These are phyloP conservation scores for Nakazawaea holstii DNA, from an alignment of 805 yeast species.

Conservation along the genomic window DNA sequence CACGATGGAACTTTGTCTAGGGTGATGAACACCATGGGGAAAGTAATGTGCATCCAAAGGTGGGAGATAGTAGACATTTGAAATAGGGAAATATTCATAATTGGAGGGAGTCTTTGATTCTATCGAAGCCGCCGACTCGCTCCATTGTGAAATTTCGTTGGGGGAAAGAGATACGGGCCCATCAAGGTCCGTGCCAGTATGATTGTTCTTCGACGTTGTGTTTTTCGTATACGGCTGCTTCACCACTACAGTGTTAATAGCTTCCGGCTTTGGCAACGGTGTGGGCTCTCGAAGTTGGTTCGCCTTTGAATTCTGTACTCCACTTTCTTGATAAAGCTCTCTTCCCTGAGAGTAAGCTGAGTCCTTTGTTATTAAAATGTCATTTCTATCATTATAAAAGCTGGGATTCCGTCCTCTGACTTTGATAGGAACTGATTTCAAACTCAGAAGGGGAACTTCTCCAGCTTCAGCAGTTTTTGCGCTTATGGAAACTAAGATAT, in stretches of 20 bases:
- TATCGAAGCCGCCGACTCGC: no score
- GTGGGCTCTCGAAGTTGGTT: no score
- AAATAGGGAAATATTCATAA: slow-evolving; percentile 39
- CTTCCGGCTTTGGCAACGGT: no score
- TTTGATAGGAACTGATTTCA: slow-evolving; percentile 40
- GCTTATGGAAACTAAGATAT: slow-evolving; percentile 19
- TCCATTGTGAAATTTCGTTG: no score
- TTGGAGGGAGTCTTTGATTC: slow-evolving; percentile 5
- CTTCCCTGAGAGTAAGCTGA: not conserved
- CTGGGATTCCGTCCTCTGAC: slow-evolving; percentile 60
- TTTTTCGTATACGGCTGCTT: no score
- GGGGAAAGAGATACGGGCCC: not conserved
- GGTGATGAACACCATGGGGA: slow-evolving; percentile 40
- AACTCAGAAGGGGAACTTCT: not conserved
- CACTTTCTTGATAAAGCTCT: no score
- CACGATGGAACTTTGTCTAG: slow-evolving; percentile 10
- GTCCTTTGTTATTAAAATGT: slow-evolving; percentile 31
- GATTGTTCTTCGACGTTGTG: no score
- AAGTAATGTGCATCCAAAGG: slow-evolving; percentile 43
- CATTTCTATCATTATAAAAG: slow-evolving; percentile 50
- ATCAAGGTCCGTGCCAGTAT: no score
- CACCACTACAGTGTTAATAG: no score
- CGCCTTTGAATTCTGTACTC: no score
- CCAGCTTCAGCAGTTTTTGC: slow-evolving; percentile 1
- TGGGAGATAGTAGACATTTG: slow-evolving; percentile 41